phyloP scores from a whole-genome alignment of 176 grass and related monocot genomes.

The Guadua angustifolia region DNA sequence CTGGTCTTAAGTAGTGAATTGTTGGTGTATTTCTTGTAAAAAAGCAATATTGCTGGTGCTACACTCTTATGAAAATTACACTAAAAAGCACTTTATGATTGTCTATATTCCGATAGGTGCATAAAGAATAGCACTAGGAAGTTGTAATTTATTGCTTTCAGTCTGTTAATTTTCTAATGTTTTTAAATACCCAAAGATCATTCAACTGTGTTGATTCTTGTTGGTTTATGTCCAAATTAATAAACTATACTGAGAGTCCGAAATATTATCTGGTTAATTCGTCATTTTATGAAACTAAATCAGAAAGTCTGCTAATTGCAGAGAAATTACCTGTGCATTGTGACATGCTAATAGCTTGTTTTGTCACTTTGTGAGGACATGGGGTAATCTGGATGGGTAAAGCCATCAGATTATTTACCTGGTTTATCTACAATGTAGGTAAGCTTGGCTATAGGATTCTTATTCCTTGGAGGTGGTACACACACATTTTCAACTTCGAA shows the following conservation, averaged over 20 bases:
- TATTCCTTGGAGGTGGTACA: conserved; percentile 94
- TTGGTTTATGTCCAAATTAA: conserved; percentile 15
- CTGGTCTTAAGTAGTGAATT: neutral
- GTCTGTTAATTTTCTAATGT: neutral
- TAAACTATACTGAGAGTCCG: neutral
- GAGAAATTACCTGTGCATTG: neutral
- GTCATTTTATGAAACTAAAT: neutral
- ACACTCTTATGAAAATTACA: neutral
- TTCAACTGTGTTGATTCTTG: conserved; percentile 9
- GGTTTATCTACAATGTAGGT: conserved; percentile 58
- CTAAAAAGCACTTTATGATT: neutral
- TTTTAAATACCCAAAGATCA: neutral
- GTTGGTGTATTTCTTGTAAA: conserved; percentile 15
- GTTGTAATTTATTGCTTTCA: conserved; percentile 3
- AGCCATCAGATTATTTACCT: conserved; percentile 23
- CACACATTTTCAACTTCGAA: conserved; percentile 90
- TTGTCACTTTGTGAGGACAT: conserved; percentile 33
- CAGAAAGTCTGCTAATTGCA: neutral
- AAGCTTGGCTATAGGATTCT: conserved; percentile 88
- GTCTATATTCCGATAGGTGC: neutral
- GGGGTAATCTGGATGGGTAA: neutral
- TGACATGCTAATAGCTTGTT: conserved; percentile 19
- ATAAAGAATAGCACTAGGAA: neutral
- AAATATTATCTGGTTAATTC: conserved; percentile 13
- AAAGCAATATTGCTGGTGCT: neutral